Evolutionary conservation across 352 stramenopile species (phyloP), one percentile per base, ranked within the genome.

Genomic region (Phytophthora uliginosa): DNA sequence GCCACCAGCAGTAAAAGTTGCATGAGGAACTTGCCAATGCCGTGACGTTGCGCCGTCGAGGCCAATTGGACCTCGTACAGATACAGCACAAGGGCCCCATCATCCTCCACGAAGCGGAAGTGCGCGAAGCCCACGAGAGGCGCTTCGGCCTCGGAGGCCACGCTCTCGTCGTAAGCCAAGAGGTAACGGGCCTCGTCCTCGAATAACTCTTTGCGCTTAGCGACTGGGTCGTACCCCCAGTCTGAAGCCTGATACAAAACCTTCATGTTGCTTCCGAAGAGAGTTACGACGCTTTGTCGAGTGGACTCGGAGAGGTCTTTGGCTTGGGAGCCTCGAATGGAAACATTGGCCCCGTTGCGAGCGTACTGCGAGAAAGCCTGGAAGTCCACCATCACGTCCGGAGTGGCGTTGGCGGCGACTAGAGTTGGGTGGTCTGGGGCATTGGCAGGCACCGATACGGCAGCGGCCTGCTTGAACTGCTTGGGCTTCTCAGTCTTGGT

Each of bases 201-300:
- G 47, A 87, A 91, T 7, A 99, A 72, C 71, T 99, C 96, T 2
- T 53, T 68, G 28, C 69, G 60, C 56, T 99, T 99, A 17, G 86
- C 83, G 4, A 70, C 73, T 3, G 95, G 70, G 76, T 99, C 84
- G 63, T 98, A 95, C 22, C 95, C 95, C 95, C 95, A 98, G 54
- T 91, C 84, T 10, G 89, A 98, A 2, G 84, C 42, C 69, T 90
- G 74, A 69, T 99, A 99, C 59, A 98, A 74, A 33, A 76, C 71
- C 57, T 88, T 89, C 96, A 99, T 99, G 70, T 99, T 99, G 17
- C 47, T 68, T 70, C 98, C 83, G 71, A 99, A 98, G 24, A 99
- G 64, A 31, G 70, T 24, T 8, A 91, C 79, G 42, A 97, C 68
- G 10, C 76, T 61, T 12, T 79, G 68, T 33, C 69, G 80, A 9